These are phyloP conservation scores for Triticum monococcum DNA, from an alignment of 176 grass and related monocot species.

Conservation along the genomic window DNA sequence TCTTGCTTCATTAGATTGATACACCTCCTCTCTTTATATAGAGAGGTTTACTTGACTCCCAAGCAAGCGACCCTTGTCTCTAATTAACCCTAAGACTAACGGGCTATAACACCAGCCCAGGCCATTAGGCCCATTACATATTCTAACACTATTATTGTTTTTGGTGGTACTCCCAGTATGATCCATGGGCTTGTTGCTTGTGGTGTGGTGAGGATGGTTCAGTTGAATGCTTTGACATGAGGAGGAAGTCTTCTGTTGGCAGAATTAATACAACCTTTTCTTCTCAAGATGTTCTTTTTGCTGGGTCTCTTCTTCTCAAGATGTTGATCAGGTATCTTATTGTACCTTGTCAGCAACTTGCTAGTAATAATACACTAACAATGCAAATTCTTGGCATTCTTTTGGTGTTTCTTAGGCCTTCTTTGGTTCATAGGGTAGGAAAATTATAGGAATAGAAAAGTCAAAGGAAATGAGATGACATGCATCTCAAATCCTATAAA, in stretches of 20 bases:
- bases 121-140: too few species aligned
- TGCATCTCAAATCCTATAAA: too few species aligned
- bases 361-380: background rate
- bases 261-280: slow-evolving; percentile 50
- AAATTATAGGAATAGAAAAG: too few species aligned
- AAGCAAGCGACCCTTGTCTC: too few species aligned
- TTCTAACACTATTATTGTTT: background rate
- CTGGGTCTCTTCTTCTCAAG: slow-evolving; percentile 38
- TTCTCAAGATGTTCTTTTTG: slow-evolving; percentile 47
- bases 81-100: too few species aligned
- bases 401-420: background rate
- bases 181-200: slow-evolving; percentile 94
- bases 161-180: slow-evolving; percentile 39
- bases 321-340: slow-evolving; percentile 63
- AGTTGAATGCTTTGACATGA: slow-evolving; percentile 96
- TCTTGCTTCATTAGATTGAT: too few species aligned
- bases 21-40: too few species aligned
- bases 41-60: too few species aligned
- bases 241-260: slow-evolving; percentile 77
- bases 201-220: slow-evolving; percentile 85
- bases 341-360: slow-evolving; percentile 11
- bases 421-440: too few species aligned
- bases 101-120: too few species aligned
- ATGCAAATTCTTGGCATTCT: slow-evolving; percentile 15
- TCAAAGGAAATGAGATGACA: too few species aligned